Evolutionary conservation across 2,329 filamentous ascomycete species (phyloP), one percentile per base, ranked within the genome.

Genomic region (Ciborinia camelliae): DNA sequence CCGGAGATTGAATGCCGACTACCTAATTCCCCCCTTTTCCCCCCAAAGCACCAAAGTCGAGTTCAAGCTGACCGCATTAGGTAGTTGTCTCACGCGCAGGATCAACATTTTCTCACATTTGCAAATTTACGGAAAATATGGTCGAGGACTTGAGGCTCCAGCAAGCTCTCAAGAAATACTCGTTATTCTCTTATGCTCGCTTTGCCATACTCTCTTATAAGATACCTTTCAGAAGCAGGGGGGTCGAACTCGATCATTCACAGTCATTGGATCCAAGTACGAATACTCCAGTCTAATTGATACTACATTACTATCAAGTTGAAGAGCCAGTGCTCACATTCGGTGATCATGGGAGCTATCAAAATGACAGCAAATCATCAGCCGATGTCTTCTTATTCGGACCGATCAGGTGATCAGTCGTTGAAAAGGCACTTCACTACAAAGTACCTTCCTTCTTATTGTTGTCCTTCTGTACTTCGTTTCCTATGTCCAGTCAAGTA

Each of bases 251-350:
- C 18, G 7, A 26, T 35, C 28, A 10, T 35, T 47, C 28, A 20
- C 28, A 18, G 8, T 18, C 20, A 45, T 18, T 32, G 20, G 39
- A n/a, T 58, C 41, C 12, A 35, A 5, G 18, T 45, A 32, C 54
- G n/a, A n/a, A n/a, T n/a, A n/a, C n/a, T n/a, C n/a, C n/a, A n/a
- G n/a, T n/a, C n/a, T n/a, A n/a, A n/a, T n/a, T 32, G 30, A 30
- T n/a, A 32, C 41, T 26, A 58, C 41, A 10, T n/a, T 58, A 35
- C 15, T 26, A 18, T 47, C 7, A 47, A 37, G 48, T 55, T 28
- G 4, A 66, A 28, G 62, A 51, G 62, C 55, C 28, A 58, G 41
- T 58, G 55, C 55, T 58, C 55, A 47, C 28, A 58, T 18, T 47
- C 20, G n/a, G 18, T 58, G 54, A 43, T 50, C 63, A 54, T 35